These are phyloP conservation scores for Botrytis deweyae DNA, from an alignment of 2,329 filamentous ascomycete genomes.

Conservation along the genomic window DNA sequence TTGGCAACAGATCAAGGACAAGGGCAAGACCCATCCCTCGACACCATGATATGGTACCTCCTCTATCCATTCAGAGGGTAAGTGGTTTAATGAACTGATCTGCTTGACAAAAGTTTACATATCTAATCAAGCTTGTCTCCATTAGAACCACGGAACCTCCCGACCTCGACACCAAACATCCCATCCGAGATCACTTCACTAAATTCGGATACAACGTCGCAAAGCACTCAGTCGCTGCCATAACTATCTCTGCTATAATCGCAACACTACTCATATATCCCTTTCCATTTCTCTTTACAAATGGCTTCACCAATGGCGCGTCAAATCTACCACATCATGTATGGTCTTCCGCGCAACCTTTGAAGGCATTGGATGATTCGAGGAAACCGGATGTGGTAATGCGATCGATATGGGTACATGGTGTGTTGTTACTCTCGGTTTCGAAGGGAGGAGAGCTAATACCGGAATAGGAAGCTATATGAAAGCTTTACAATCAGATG, in stretches of 20 bases:
- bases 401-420: constrained; percentile 79
- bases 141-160: constrained; percentile 72
- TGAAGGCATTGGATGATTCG: constrained; percentile 51
- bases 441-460: constrained; percentile 23
- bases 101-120: neutral
- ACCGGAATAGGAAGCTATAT: constrained; percentile 59
- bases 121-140: neutral
- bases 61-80: constrained; percentile 76
- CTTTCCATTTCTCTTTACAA: constrained; percentile 71
- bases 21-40: neutral
- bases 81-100: constrained; percentile 39
- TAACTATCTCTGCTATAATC: constrained; percentile 70
- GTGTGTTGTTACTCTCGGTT: constrained; percentile 38
- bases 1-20: constrained; percentile 8
- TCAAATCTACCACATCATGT: constrained; percentile 75
- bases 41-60: constrained; percentile 71
- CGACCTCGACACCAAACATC: constrained; percentile 61
- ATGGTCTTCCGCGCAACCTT: constrained; percentile 72
- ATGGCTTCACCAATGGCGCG: constrained; percentile 67
- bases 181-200: constrained; percentile 62
- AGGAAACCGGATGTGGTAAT: constrained; percentile 69
- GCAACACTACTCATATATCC: constrained; percentile 71
- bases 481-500: constrained; percentile 65
- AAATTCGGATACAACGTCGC: constrained; percentile 70
- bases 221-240: constrained; percentile 70